Percentiles rank a stretch among this genome's conserved stretches.
These are phyloP conservation scores for Phialophora macrospora DNA, from an alignment of 2,329 filamentous ascomycete genomes.

Conservation along the genomic window DNA sequence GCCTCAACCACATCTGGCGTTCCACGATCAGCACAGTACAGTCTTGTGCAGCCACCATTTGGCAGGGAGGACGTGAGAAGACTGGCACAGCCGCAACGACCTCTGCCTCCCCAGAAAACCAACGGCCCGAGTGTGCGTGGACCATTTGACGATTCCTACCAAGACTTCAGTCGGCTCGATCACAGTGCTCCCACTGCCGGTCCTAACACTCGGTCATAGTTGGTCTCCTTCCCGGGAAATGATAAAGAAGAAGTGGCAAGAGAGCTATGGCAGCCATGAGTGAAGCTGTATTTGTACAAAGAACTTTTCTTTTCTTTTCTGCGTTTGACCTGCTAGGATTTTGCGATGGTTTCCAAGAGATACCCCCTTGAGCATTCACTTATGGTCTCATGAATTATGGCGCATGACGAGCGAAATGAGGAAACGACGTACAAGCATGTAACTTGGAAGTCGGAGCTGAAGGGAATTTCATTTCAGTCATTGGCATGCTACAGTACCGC, in stretches of 20 bases:
- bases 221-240: neutral
- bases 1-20: neutral
- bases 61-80: conserved; percentile 3
- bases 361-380: conserved; percentile 2
- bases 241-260: neutral
- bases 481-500: neutral
- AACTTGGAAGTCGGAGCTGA: neutral
- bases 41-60: neutral
- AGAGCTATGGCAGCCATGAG: neutral
- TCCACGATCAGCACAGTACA: neutral
- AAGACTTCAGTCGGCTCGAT: conserved; percentile 3
- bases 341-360: neutral
- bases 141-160: conserved; percentile 24
- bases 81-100: neutral
- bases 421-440: neutral
- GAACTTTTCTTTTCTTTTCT: conserved; percentile 1
- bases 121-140: neutral
- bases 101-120: neutral
- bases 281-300: conserved; percentile 1
- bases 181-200: neutral
- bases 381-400: neutral
- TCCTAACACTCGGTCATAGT: neutral
- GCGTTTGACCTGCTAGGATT: neutral
- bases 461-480: neutral
- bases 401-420: neutral